phyloP scores from a whole-genome alignment of 768 basidiomycete species.

The Paxillus involutus region DNA sequence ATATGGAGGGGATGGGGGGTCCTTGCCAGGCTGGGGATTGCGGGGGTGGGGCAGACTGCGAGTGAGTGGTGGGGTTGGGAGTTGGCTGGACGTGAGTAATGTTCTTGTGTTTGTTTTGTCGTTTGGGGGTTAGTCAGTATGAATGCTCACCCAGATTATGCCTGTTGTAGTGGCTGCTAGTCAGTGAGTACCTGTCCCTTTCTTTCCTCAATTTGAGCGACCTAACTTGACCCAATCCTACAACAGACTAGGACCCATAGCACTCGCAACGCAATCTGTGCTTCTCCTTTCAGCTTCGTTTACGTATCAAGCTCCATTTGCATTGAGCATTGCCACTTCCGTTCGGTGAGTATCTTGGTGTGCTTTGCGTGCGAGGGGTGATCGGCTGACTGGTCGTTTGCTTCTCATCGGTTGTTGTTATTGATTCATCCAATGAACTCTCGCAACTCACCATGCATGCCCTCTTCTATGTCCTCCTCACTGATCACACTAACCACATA shows the following conservation, averaged over 20 bases:
- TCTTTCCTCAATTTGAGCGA: background rate
- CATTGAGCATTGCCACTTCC: slow-evolving; percentile 78
- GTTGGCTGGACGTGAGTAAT: slow-evolving; percentile 51
- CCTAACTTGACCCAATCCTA: slow-evolving; percentile 11
- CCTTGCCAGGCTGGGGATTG: slow-evolving; percentile 73
- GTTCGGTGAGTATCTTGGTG: slow-evolving; percentile 58
- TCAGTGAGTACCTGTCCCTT: slow-evolving; percentile 34
- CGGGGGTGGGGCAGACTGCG: slow-evolving; percentile 80
- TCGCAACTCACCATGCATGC: background rate
- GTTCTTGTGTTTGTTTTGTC: background rate
- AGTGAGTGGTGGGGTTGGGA: slow-evolving; percentile 99
- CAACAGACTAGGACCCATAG: slow-evolving; percentile 69
- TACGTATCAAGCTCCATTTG: slow-evolving; percentile 82
- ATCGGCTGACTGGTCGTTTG: background rate
- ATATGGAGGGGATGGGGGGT: slow-evolving; percentile 69
- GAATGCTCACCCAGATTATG: background rate
- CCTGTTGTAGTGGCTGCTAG: slow-evolving; percentile 48
- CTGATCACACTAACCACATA: background rate
- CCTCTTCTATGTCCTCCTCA: background rate
- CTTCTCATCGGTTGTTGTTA: no score
- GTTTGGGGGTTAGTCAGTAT: background rate
- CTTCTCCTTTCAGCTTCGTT: slow-evolving; percentile 73
- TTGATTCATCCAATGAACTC: no score
- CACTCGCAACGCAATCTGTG: slow-evolving; percentile 88
- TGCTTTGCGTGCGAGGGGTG: background rate